A percentile compares a stretch with the other conserved stretches of the same genome.
Conservation (phyloP, 2,329 filamentous ascomycete genomes). For the Trichoderma atrobrunneum region DNA sequence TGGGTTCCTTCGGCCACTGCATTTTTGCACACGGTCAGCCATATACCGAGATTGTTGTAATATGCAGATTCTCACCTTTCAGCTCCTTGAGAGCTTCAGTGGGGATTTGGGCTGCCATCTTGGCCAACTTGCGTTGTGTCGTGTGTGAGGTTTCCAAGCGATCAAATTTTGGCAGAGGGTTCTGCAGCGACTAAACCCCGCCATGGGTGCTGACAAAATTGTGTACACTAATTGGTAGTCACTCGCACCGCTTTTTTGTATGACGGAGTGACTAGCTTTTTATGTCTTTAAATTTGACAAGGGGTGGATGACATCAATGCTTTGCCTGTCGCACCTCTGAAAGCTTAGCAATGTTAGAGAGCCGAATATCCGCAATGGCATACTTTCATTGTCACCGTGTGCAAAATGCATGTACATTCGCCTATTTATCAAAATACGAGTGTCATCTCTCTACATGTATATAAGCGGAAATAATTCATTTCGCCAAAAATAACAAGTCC, state of each 20-base stretch:
- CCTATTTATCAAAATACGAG: not conserved
- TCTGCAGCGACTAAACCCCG: constrained; percentile 12
- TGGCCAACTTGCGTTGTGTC: constrained; percentile 26
- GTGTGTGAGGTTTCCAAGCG: not conserved
- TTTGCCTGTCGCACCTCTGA: not conserved
- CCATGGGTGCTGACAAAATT: constrained; percentile 14
- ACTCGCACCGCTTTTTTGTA: not conserved
- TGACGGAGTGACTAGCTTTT: not conserved
- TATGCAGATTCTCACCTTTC: constrained; percentile 31
- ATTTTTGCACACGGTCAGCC: not conserved
- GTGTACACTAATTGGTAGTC: not conserved
- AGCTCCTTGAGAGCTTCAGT: constrained; percentile 45
- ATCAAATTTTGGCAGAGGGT: constrained; percentile 16
- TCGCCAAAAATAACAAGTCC: not conserved
- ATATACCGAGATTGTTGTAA: not conserved
- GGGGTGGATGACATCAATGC: constrained; percentile 10
- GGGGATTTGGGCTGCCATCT: constrained; percentile 44
- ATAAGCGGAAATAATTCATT: not conserved
- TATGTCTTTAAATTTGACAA: not conserved
- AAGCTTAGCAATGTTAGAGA: not conserved
- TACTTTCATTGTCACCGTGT: not conserved
- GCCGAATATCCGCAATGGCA: not conserved
- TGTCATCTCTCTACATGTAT: not conserved
- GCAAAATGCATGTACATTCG: not conserved
- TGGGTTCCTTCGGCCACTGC: constrained; percentile 38